Conservation (phyloP, 148 eudicot species). For the Spergularia bocconei region DNA sequence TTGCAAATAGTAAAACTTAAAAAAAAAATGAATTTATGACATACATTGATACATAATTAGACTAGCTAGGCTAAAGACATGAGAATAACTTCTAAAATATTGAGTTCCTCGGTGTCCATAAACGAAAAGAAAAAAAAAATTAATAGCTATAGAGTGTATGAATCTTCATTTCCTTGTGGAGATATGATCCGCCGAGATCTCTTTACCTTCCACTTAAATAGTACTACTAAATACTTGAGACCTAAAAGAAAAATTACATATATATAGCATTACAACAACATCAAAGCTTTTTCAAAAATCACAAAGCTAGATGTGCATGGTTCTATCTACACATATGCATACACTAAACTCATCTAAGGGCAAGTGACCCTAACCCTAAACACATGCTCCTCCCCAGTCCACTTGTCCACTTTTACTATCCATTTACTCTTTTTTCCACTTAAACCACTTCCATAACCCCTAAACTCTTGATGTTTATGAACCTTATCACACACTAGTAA, state of each 20-base stretch:
- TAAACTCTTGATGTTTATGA: slow-evolving; percentile 8
- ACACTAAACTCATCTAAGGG: slow-evolving; percentile 13
- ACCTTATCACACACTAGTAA: slow-evolving; percentile 23
- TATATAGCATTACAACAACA: slow-evolving; percentile 2
- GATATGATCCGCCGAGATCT: no score
- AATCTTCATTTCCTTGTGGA: no score
- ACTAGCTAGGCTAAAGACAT: no score
- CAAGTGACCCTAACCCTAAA: slow-evolving; percentile 39
- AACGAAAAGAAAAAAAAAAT: no score
- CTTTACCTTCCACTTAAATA: neutral
- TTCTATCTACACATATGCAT: slow-evolving; percentile 16
- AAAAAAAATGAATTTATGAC: no score
- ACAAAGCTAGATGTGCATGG: slow-evolving; percentile 31
- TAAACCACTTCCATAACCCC: slow-evolving; percentile 9
- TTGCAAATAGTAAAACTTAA: no score
- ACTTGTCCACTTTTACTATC: slow-evolving; percentile 41
- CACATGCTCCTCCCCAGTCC: slow-evolving; percentile 46
- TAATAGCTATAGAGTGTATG: no score
- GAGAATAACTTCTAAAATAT: no score
- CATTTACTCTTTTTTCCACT: slow-evolving; percentile 33
- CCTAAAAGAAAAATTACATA: neutral
- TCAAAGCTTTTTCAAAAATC: slow-evolving; percentile 30
- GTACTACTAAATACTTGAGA: neutral
- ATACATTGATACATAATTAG: no score
- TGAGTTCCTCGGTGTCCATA: no score